phyloP scores from a whole-genome alignment of 495 filamentous ascomycete genomes.

The Hypoxylon fuscum region DNA sequence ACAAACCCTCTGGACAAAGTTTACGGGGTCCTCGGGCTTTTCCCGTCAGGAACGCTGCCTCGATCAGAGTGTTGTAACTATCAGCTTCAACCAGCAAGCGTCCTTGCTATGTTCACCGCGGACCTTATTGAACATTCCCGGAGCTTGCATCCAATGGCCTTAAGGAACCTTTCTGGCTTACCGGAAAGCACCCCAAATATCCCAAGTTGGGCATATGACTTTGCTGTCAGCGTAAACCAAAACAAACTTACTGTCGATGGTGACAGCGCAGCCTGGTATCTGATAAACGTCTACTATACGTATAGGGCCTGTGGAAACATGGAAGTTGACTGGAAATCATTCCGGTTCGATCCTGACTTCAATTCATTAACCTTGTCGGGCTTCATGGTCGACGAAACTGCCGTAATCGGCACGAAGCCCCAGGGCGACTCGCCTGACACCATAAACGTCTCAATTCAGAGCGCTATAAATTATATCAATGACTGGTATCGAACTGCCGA shows the following conservation, averaged over 20 bases:
- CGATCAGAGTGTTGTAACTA: background rate
- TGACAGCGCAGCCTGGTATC: background rate
- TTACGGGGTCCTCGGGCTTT: background rate
- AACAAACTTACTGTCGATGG: background rate
- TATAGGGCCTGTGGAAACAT: background rate
- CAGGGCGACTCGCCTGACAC: background rate
- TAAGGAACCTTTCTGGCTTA: background rate
- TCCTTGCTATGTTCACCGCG: background rate
- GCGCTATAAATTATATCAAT: background rate
- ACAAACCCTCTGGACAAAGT: conserved; percentile 9
- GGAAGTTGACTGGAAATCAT: background rate
- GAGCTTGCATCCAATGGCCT: background rate
- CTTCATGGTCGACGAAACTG: background rate
- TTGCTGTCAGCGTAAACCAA: background rate
- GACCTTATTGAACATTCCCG: background rate
- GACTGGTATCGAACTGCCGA: background rate
- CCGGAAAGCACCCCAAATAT: background rate
- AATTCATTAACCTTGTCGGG: background rate
- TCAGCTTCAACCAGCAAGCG: background rate
- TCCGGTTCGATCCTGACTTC: background rate
- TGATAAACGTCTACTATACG: background rate
- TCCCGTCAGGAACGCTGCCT: background rate
- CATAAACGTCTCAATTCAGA: background rate
- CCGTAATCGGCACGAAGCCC: background rate
- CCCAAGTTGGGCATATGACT: background rate